Evolutionary conservation across 148 eudicot species (phyloP).

Genomic region (Camellia japonica): DNA sequence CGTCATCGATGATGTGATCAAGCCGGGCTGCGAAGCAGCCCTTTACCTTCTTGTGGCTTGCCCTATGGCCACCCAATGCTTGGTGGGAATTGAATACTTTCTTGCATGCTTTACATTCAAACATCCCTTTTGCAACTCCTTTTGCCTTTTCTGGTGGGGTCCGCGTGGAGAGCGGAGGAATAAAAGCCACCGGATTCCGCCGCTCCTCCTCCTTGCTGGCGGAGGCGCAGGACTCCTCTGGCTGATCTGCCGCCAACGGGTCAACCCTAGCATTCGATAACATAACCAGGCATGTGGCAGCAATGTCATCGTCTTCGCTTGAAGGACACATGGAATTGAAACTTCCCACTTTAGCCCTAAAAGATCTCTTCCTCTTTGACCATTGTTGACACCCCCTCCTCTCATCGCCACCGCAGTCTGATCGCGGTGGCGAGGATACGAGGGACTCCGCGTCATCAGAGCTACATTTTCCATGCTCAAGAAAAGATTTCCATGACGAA

Average conservation of each 20-base stretch:
- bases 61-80: slow-evolving; percentile 58
- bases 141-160: slow-evolving; percentile 32
- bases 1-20: slow-evolving; percentile 23
- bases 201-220: slow-evolving; percentile 42
- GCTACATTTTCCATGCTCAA: slow-evolving; percentile 75
- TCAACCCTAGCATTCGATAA: slow-evolving; percentile 44
- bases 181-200: slow-evolving; percentile 6
- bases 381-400: slow-evolving; percentile 40
- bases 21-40: slow-evolving; percentile 53
- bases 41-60: slow-evolving; percentile 62
- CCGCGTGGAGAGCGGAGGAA: background rate
- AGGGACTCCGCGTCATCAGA: slow-evolving; percentile 63
- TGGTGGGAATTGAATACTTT: slow-evolving; percentile 62
- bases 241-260: slow-evolving; percentile 22
- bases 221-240: slow-evolving; percentile 50
- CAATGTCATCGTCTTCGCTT: slow-evolving; percentile 47
- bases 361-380: slow-evolving; percentile 75
- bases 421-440: slow-evolving; percentile 42
- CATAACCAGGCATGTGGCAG: slow-evolving; percentile 42
- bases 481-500: slow-evolving; percentile 77
- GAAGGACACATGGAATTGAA: slow-evolving; percentile 28
- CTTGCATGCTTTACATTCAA: slow-evolving; percentile 62
- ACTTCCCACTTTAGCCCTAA: slow-evolving; percentile 52
- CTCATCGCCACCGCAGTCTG: slow-evolving; percentile 30
- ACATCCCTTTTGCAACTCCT: slow-evolving; percentile 34